A percentile compares a stretch with the other conserved stretches of the same genome.
These are phyloP conservation scores for Colletotrichum graminicola DNA, from an alignment of 2,329 filamentous ascomycete species.

Conservation along the genomic window DNA sequence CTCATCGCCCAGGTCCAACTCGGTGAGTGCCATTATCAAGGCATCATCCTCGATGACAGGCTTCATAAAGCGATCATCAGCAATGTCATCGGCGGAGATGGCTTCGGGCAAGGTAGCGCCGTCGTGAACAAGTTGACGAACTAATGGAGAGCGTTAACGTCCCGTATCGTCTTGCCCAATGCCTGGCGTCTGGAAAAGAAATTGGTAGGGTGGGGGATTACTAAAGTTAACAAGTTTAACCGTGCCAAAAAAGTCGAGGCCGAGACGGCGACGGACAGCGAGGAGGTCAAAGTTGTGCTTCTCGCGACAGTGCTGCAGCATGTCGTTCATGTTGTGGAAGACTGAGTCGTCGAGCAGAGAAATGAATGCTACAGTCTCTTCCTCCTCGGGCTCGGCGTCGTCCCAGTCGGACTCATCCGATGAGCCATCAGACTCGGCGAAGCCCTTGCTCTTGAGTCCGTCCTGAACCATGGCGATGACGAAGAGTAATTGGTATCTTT, in stretches of 20 bases:
- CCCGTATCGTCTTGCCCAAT: neutral
- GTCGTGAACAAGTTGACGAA: slow-evolving; percentile 62
- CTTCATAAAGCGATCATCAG: slow-evolving; percentile 84
- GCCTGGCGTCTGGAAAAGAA: neutral
- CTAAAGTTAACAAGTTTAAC: slow-evolving; percentile 82
- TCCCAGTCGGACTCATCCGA: slow-evolving; percentile 64
- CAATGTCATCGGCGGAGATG: slow-evolving; percentile 72
- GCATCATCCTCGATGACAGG: slow-evolving; percentile 92
- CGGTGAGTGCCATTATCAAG: slow-evolving; percentile 87
- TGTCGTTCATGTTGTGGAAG: slow-evolving; percentile 72
- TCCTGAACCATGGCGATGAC: slow-evolving; percentile 20
- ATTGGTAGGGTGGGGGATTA: slow-evolving; percentile 44
- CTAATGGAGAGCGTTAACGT: slow-evolving; percentile 46
- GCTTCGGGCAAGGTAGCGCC: slow-evolving; percentile 64
- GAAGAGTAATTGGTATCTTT: neutral
- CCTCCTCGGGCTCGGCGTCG: slow-evolving; percentile 72
- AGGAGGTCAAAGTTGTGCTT: slow-evolving; percentile 76
- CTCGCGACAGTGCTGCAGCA: slow-evolving; percentile 77
- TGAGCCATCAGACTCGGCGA: slow-evolving; percentile 37
- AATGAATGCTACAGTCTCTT: slow-evolving; percentile 70
- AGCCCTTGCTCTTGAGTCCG: slow-evolving; percentile 13
- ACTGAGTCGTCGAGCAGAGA: slow-evolving; percentile 76
- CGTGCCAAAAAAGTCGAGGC: slow-evolving; percentile 78
- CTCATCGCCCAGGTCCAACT: slow-evolving; percentile 68
- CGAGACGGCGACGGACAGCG: slow-evolving; percentile 66